Conservation (phyloP, 768 basidiomycete species). For the Goffeauzyma gilvescens region DNA sequence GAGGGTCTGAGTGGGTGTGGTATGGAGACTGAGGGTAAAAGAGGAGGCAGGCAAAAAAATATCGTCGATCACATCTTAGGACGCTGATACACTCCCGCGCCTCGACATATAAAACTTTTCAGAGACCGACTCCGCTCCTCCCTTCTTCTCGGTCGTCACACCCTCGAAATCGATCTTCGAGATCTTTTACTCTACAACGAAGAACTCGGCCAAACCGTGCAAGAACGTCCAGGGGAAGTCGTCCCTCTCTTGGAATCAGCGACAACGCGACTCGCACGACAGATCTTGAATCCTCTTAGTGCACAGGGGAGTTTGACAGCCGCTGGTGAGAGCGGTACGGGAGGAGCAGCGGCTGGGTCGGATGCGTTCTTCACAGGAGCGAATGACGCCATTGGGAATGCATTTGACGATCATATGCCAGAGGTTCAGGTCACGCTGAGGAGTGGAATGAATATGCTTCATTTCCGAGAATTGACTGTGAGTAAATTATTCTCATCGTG, state of each 20-base stretch:
- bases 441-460: constrained; percentile 80
- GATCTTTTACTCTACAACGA: constrained; percentile 60
- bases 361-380: constrained; percentile 7
- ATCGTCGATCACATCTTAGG: too few species aligned
- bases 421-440: constrained; percentile 71
- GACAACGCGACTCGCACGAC: constrained; percentile 61
- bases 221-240: constrained; percentile 72
- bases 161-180: constrained; percentile 68
- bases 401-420: constrained; percentile 36
- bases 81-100: too few species aligned
- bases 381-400: constrained; percentile 20
- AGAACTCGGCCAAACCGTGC: constrained; percentile 75
- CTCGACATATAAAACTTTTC: too few species aligned
- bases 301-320: constrained; percentile 28
- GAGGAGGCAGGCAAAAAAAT: too few species aligned
- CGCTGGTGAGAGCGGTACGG: constrained; percentile 30
- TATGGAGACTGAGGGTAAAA: too few species aligned
- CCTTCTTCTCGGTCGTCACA: constrained; percentile 66
- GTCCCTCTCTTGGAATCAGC: constrained; percentile 89
- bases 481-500: constrained; percentile 11
- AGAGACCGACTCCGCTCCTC: constrained; percentile 79
- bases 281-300: constrained; percentile 62
- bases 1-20: too few species aligned
- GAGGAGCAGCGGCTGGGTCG: constrained; percentile 33
- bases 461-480: constrained; percentile 78